Base-by-base conservation (phyloP, 129 eudicot genomes). In the Deinandra increscens region DNA sequence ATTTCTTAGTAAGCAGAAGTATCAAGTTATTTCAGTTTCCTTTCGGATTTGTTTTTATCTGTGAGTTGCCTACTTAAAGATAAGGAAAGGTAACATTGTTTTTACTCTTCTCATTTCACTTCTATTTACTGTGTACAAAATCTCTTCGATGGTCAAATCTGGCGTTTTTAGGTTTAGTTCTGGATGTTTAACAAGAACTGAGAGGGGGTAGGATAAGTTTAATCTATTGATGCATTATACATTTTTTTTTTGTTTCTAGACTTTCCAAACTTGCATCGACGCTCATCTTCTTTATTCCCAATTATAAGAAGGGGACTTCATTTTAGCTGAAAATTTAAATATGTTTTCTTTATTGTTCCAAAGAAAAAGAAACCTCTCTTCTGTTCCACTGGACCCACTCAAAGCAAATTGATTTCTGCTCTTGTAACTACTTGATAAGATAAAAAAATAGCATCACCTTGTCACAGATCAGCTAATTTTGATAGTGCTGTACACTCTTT, bases 141-240 rank as follows among this genome's bases (percentile, higher is more conserved):
- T 37, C 23, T 37, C n/a, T 37, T 37, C 7, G 29, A 37, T 36
- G 17, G 5, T 39, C 4, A 62, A 62, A 38, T 4, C 12, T 14
- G 4, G 31, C 0, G 31, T 38, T 31, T 39, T 36, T 34, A 60
- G 38, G 20, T 60, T 60, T 60, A n/a, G n/a, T n/a, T n/a, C n/a
- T n/a, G n/a, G 9, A 9, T 55, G 29, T 6, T 69, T 22, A 54
- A 23, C 64, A 38, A 12, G 49, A 51, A 36, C 23, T 17, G 12
- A 36, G 63, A 50, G 19, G 51, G 64, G 23, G 38, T 69, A 11
- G 17, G 17, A 26, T 10, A 48, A 22, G 8, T 13, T 69, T 51
- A 38, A 69, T 17, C 19, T 34, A 18, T 51, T 62, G 62, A 53
- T 36, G 51, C 64, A 9, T 53, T 41, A 51, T 51, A 33, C 61